Base-by-base conservation (phyloP, 495 filamentous ascomycete genomes). In the Glonium stellatum region DNA sequence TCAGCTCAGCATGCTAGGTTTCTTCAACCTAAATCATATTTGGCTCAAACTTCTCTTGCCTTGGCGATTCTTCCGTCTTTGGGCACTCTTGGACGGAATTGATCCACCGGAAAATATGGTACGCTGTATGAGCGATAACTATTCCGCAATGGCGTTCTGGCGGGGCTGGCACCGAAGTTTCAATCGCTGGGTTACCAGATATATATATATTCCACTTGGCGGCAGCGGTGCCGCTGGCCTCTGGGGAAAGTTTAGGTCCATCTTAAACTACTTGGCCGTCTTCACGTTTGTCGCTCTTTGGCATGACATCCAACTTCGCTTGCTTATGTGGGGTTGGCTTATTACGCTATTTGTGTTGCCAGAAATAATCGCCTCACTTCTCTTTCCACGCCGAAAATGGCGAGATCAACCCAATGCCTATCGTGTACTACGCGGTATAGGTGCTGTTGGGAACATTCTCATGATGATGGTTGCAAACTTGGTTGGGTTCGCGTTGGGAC, bases 41-140 rank as follows among this genome's bases (percentile, higher is more conserved):
- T 99, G 93, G 93, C 82, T 99, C 49, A 99, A 99, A 71, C 85
- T 99, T 0, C 84, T 99, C 0, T 81, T 97, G 4, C 95, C 92
- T 12, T 99, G 91, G 91, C 88, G 93, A 8, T 87, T 97, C 74
- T 99, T 99, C 82, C 89, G 93, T 5, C 82, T 99, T 21, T 99
- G 93, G 93, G 77, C 88, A 0, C 80, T 97, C 1, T 68, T 90
- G 42, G 93, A 99, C 70, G 87, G 87, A 62, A 82, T 97, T 67
- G 93, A 99, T 70, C 90, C 93, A 0, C 92, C 93, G 2, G 93
- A 99, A 72, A 99, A 99, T 75, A 93, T 99, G 89, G 80, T 97
- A 53, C 90, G 93, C 67, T 99, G 93, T 77, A 89, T 97, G 76
- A 89, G 84, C 65, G 83, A 99, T 75, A 97, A 97, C 72, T 96